Conservation (phyloP, 2,329 filamentous ascomycete genomes). For the Fusarium longipes region DNA sequence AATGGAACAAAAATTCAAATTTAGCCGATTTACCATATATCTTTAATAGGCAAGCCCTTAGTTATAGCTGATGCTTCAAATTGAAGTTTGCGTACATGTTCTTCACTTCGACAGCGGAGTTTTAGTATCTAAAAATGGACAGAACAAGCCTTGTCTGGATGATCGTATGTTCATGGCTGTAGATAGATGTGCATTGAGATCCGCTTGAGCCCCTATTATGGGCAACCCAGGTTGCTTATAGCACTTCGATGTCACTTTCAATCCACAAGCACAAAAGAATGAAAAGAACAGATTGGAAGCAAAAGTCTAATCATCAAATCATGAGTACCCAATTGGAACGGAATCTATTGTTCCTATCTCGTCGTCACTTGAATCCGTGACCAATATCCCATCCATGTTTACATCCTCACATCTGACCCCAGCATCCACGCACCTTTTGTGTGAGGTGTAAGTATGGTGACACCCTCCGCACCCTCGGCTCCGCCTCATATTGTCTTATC, state of each 20-base stretch:
- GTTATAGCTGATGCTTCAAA: conserved; percentile 14
- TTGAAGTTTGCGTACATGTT: neutral
- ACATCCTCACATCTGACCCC: conserved; percentile 42
- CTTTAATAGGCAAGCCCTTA: conserved; percentile 17
- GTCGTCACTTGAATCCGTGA: conserved; percentile 36
- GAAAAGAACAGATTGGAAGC: neutral
- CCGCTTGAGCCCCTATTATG: neutral
- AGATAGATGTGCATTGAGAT: neutral
- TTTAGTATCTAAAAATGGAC: neutral
- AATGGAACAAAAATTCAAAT: conserved; percentile 6
- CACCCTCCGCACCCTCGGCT: conserved; percentile 13
- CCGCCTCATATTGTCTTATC: conserved; percentile 10
- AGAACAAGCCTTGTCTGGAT: neutral
- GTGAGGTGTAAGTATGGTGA: conserved; percentile 17
- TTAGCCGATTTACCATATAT: conserved; percentile 10
- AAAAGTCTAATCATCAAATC: conserved; percentile 17
- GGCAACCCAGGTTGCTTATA: neutral
- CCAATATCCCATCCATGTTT: conserved; percentile 42
- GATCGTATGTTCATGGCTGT: neutral
- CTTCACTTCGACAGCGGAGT: neutral
- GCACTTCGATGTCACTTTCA: neutral
- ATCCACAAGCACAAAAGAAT: neutral
- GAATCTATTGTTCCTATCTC: conserved; percentile 46
- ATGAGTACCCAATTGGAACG: conserved; percentile 44
- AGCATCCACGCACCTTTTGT: conserved; percentile 34